Percentiles rank a stretch among this genome's conserved stretches.
These are phyloP conservation scores for Cutaneotrichosporon cavernicola DNA, from an alignment of 1,284 basidiomycete genomes.

Conservation along the genomic window DNA sequence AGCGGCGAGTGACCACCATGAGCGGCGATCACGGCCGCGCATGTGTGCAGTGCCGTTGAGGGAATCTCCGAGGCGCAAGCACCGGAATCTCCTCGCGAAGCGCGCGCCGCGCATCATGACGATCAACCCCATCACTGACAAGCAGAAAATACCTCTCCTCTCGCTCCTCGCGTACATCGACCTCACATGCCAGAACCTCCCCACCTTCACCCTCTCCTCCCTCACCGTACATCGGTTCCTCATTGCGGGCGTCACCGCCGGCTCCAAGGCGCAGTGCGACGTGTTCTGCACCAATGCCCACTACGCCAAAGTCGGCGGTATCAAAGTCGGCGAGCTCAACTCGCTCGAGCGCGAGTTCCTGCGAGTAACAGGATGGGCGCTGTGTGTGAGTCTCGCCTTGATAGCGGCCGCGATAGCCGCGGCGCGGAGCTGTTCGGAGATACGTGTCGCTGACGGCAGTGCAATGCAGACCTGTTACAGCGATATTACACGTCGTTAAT, in stretches of 20 bases:
- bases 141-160: conserved; percentile 78
- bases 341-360: conserved; percentile 89
- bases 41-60: neutral
- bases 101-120: neutral
- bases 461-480: conserved; percentile 51
- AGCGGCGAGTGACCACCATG: neutral
- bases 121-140: neutral
- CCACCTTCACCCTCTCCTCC: conserved; percentile 84
- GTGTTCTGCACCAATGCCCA: conserved; percentile 87
- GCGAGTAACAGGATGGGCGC: conserved; percentile 81
- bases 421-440: neutral
- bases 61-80: neutral
- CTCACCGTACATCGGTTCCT: conserved; percentile 94
- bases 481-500: conserved; percentile 55
- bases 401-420: neutral
- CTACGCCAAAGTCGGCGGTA: conserved; percentile 91
- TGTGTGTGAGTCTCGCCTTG: conserved; percentile 66
- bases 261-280: conserved; percentile 88
- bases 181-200: conserved; percentile 80
- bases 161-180: conserved; percentile 92
- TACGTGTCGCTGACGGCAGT: conserved; percentile 34
- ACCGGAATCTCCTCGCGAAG: neutral
- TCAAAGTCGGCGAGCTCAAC: conserved; percentile 83
- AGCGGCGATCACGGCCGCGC: neutral
- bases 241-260: conserved; percentile 81